phyloP scores from a whole-genome alignment of 208 protist genomes.

The Trypanosoma grayi region DNA sequence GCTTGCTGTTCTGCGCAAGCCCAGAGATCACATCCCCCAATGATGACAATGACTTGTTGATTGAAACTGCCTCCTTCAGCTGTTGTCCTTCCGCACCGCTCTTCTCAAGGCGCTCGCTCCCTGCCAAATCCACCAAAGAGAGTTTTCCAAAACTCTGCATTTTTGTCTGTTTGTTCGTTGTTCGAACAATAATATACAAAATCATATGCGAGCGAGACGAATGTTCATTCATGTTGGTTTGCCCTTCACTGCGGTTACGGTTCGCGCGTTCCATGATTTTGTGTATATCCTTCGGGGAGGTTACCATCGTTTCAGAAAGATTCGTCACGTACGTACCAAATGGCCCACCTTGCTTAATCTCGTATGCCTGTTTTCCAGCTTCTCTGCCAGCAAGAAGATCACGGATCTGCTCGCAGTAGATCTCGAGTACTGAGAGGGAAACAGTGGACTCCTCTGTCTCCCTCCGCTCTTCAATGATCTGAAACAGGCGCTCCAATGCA shows the following conservation, averaged over 20 bases:
- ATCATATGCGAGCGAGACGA: slow-evolving; percentile 94
- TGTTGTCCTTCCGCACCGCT: slow-evolving; percentile 81
- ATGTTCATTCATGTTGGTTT: slow-evolving; percentile 93
- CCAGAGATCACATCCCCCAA: slow-evolving; percentile 91
- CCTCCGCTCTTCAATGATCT: slow-evolving; percentile 85
- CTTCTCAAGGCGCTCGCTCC: slow-evolving; percentile 91
- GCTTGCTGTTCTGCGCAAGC: slow-evolving; percentile 76
- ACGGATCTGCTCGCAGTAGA: slow-evolving; percentile 89
- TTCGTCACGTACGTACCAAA: slow-evolving; percentile 91
- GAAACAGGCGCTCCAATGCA: slow-evolving; percentile 84
- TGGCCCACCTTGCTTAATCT: slow-evolving; percentile 88
- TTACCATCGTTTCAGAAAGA: slow-evolving; percentile 75
- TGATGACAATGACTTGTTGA: slow-evolving; percentile 91
- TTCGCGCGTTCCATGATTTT: slow-evolving; percentile 78
- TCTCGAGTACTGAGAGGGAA: slow-evolving; percentile 85
- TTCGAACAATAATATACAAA: slow-evolving; percentile 87
- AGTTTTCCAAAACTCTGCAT: slow-evolving; percentile 92
- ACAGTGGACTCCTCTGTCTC: slow-evolving; percentile 85
- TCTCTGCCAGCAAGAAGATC: slow-evolving; percentile 78
- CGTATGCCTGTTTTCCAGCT: slow-evolving; percentile 54
- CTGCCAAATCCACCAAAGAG: slow-evolving; percentile 92
- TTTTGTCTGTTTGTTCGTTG: slow-evolving; percentile 86
- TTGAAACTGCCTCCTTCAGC: slow-evolving; percentile 89
- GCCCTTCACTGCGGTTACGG: slow-evolving; percentile 73
- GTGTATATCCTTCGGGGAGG: slow-evolving; percentile 66